Conservation (phyloP, 2,329 filamentous ascomycete species). For the Bertia moriformis region DNA sequence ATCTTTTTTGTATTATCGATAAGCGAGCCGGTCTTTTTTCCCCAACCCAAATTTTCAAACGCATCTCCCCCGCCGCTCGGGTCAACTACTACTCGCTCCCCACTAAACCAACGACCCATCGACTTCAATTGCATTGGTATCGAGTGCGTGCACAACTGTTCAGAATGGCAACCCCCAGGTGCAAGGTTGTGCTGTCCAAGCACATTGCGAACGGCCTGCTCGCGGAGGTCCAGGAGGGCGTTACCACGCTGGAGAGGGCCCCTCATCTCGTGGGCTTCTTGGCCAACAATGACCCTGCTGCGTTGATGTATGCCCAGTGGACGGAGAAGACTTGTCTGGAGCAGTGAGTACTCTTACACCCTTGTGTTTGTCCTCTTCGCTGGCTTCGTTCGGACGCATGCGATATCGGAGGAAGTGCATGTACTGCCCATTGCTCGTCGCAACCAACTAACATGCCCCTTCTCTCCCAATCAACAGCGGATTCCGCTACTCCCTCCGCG, state of each 20-base stretch:
- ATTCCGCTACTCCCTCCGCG: slow-evolving; percentile 75
- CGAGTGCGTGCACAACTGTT: no score
- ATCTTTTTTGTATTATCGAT: not conserved
- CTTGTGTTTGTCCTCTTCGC: slow-evolving; percentile 3
- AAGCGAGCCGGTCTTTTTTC: not conserved
- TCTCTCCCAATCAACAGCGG: slow-evolving; percentile 43
- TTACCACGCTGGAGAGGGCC: slow-evolving; percentile 55
- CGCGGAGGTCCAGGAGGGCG: slow-evolving; percentile 60
- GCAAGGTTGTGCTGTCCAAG: slow-evolving; percentile 84
- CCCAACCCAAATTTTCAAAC: not conserved
- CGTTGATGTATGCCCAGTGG: slow-evolving; percentile 89
- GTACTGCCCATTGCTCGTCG: no score
- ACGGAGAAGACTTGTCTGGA: slow-evolving; percentile 91
- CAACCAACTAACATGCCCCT: not conserved
- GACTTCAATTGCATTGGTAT: no score
- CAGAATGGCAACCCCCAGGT: slow-evolving; percentile 57
- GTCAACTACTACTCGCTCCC: no score
- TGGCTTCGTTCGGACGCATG: slow-evolving; percentile 1
- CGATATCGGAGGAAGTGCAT: not conserved
- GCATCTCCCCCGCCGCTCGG: not conserved
- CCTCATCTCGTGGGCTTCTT: slow-evolving; percentile 83
- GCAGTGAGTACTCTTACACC: slow-evolving; percentile 51
- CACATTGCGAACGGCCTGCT: slow-evolving; percentile 74
- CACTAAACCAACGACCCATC: no score
- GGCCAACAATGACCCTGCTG: slow-evolving; percentile 80